Percentiles rank a stretch among this genome's conserved stretches.
Evolutionary conservation across 2,329 filamentous ascomycete species (phyloP).

Genomic region (Alternaria rosae): DNA sequence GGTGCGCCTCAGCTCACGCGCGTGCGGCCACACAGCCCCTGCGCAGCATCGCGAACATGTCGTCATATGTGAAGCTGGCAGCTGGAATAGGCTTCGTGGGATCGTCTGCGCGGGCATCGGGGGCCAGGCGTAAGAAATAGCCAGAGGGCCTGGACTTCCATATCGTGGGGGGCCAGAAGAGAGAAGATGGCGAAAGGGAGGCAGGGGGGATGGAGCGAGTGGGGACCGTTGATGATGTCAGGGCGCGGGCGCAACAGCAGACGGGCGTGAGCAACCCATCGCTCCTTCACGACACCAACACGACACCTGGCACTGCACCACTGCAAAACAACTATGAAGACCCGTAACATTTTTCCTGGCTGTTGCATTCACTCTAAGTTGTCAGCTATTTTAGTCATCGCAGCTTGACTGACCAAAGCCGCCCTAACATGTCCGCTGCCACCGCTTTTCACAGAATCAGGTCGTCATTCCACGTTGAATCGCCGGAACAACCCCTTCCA

Average conservation of each 20-base stretch:
- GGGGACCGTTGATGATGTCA: constrained; percentile 6
- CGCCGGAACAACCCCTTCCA: background rate
- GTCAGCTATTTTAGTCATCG: background rate
- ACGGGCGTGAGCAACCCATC: background rate
- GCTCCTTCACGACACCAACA: background rate
- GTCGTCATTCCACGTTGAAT: background rate
- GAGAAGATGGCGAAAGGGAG: background rate
- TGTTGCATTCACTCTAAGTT: background rate
- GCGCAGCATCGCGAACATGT: constrained; percentile 10
- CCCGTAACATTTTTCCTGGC: background rate
- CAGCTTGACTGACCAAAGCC: background rate
- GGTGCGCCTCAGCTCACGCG: constrained; percentile 14
- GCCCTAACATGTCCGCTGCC: background rate
- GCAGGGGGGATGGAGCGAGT: background rate
- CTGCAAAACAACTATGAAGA: too few species aligned
- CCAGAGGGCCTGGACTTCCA: constrained; percentile 11
- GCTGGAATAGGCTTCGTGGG: background rate
- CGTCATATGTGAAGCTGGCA: constrained; percentile 18
- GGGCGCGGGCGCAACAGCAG: background rate
- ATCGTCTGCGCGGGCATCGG: background rate
- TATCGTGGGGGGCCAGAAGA: background rate
- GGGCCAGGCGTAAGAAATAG: background rate
- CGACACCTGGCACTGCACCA: background rate
- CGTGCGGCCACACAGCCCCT: constrained; percentile 11
- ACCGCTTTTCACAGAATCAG: background rate